Evolutionary conservation across 202 grass and related monocot species (phyloP).

Genomic region (Saccharum hybrid): DNA sequence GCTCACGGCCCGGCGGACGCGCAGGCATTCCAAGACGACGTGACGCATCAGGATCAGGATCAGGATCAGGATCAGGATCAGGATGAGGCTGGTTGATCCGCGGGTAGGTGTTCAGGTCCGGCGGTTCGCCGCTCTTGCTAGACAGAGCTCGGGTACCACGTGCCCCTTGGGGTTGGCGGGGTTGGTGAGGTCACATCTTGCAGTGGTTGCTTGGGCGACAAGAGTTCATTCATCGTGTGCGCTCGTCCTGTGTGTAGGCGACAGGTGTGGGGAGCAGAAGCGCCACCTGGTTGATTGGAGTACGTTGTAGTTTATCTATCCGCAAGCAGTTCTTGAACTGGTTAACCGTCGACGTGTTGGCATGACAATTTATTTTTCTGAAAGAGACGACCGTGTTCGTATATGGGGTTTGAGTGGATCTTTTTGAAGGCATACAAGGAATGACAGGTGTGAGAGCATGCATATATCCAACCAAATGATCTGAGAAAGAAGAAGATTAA

Average conservation of each 20-base stretch:
- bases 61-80: neutral
- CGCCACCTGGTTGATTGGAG: constrained; percentile 14
- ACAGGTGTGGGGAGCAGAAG: constrained; percentile 26
- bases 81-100: neutral
- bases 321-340: neutral
- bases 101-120: neutral
- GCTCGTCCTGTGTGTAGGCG: neutral
- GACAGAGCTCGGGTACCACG: neutral
- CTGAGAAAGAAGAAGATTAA: neutral
- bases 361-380: neutral
- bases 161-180: neutral
- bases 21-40: neutral
- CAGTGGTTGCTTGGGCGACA: neutral
- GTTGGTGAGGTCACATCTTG: neutral
- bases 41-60: neutral
- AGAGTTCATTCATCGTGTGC: neutral
- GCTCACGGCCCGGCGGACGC: neutral
- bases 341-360: constrained; percentile 17
- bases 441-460: neutral
- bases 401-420: neutral
- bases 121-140: neutral
- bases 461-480: neutral
- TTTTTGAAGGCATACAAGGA: neutral
- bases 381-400: too few species aligned
- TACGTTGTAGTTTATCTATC: too few species aligned